Conservation (phyloP, 768 basidiomycete species). For the Boletus reticulatus region DNA sequence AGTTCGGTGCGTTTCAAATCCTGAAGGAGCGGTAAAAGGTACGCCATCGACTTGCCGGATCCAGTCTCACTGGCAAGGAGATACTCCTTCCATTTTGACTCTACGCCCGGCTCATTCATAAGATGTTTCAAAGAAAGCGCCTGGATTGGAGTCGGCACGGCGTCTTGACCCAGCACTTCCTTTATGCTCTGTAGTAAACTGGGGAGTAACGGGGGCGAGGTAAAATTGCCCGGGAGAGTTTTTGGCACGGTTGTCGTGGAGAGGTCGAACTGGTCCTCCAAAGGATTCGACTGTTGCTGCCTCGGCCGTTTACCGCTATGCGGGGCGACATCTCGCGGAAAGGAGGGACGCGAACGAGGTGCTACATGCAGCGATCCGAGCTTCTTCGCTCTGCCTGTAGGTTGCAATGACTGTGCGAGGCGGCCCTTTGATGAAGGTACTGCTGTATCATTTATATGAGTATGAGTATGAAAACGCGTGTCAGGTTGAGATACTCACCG, state of each 20-base stretch:
- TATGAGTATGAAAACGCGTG: neutral
- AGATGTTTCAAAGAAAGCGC: conserved; percentile 67
- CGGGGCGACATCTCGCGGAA: conserved; percentile 17
- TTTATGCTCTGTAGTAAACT: conserved; percentile 59
- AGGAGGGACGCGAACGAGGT: conserved; percentile 13
- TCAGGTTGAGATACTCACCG: conserved; percentile 9
- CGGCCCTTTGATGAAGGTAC: conserved; percentile 25
- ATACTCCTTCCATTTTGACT: conserved; percentile 37
- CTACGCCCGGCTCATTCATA: conserved; percentile 31
- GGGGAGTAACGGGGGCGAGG: conserved; percentile 66
- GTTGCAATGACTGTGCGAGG: conserved; percentile 29
- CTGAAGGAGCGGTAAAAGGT: conserved; percentile 82
- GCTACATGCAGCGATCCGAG: conserved; percentile 27
- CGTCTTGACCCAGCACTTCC: conserved; percentile 54
- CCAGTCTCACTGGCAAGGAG: conserved; percentile 89
- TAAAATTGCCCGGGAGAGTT: conserved; percentile 44
- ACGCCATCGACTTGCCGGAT: conserved; percentile 90
- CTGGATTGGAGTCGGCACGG: conserved; percentile 77
- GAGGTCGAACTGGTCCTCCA: conserved; percentile 38
- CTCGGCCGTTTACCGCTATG: conserved; percentile 16
- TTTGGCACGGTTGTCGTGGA: conserved; percentile 21
- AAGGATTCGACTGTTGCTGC: conserved; percentile 19
- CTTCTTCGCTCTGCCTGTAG: conserved; percentile 24
- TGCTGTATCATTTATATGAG: conserved; percentile 1
- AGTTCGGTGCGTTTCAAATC: conserved; percentile 68